phyloP scores from a whole-genome alignment of 2,329 filamentous ascomycete species.

The Epichloe elymi region DNA sequence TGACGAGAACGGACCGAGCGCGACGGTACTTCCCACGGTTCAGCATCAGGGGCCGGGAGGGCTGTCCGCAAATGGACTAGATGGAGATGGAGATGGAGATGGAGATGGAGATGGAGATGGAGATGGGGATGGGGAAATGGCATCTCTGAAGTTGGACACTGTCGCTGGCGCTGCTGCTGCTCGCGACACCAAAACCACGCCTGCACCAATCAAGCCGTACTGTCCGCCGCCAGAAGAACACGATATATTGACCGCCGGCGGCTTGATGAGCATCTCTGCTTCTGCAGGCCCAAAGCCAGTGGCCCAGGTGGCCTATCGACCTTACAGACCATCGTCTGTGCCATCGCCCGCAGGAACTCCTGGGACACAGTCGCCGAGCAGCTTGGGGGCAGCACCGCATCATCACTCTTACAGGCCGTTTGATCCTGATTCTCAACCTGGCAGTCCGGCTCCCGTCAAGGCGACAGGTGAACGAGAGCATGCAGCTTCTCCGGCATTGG shows the following conservation, averaged over 20 bases:
- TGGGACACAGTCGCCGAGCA: background rate
- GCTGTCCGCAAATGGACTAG: background rate
- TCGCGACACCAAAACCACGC: conserved; percentile 7
- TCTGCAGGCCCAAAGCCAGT: background rate
- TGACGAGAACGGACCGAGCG: conserved; percentile 5
- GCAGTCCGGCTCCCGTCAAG: background rate
- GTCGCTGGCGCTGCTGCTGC: background rate
- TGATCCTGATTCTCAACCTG: background rate
- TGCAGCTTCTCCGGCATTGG: background rate
- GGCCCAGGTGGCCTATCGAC: conserved; percentile 14
- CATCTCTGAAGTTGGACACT: too few species aligned
- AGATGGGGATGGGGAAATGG: too few species aligned
- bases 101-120: too few species aligned
- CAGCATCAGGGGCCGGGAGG: background rate
- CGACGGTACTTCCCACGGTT: conserved; percentile 2
- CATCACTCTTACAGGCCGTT: conserved; percentile 9
- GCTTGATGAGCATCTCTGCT: background rate
- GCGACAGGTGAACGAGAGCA: background rate
- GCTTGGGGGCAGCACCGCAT: conserved; percentile 8
- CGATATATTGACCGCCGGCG: background rate
- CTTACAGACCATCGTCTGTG: conserved; percentile 15
- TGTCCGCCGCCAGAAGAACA: conserved; percentile 8
- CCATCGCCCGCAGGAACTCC: background rate
- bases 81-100: too few species aligned
- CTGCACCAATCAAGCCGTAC: conserved; percentile 16